A percentile compares a stretch with the other conserved stretches of the same genome.
Evolutionary conservation across 2,329 filamentous ascomycete species (phyloP).

Genomic region (Epicoccum nigrum): DNA sequence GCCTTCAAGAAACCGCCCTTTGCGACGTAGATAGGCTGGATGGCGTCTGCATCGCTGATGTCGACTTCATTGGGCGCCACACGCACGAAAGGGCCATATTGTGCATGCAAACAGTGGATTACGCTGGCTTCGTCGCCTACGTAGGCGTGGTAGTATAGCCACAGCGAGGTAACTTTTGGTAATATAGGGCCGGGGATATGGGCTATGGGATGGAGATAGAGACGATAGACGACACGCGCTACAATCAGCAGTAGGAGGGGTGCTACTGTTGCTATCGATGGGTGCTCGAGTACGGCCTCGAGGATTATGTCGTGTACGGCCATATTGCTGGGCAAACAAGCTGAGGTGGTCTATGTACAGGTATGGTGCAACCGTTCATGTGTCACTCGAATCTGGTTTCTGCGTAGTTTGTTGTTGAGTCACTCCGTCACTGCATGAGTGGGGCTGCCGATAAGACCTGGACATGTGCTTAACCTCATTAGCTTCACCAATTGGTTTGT

Average conservation of each 20-base stretch:
- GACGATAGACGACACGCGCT: conserved; percentile 26
- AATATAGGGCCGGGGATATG: conserved; percentile 33
- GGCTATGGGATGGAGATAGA: conserved; percentile 31
- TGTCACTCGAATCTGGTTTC: no score
- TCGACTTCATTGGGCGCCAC: conserved; percentile 37
- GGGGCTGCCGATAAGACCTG: not conserved
- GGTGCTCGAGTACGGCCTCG: not conserved
- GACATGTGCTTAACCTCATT: not conserved
- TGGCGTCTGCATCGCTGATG: conserved; percentile 44
- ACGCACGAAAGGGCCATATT: conserved; percentile 32
- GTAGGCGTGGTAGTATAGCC: conserved; percentile 39
- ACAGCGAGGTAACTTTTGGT: conserved; percentile 31
- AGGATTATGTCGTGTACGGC: not conserved
- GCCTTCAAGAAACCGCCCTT: conserved; percentile 62
- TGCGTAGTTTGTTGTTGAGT: not conserved
- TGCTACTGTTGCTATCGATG: not conserved
- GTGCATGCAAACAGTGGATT: conserved; percentile 28
- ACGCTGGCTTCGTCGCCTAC: conserved; percentile 34
- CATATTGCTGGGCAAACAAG: not conserved
- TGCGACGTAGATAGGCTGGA: conserved; percentile 58
- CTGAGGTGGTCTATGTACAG: not conserved
- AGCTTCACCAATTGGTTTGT: no score
- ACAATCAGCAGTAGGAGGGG: conserved; percentile 15
- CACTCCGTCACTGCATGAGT: not conserved
- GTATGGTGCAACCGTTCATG: not conserved